Base-by-base conservation (phyloP, 2,329 filamentous ascomycete species). In the Arthroderma sp. region DNA sequence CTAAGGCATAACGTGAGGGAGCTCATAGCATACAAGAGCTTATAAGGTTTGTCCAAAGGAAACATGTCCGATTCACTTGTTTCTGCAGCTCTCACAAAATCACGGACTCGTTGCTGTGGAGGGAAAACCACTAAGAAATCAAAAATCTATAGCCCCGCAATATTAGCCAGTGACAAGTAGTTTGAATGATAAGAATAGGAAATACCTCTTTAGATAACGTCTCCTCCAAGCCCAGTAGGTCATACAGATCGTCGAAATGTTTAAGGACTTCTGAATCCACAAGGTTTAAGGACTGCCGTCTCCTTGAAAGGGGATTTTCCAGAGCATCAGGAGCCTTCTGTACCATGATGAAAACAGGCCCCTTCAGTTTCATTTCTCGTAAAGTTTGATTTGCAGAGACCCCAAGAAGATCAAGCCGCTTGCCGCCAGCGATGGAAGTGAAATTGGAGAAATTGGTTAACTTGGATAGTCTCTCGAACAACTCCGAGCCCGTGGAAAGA, bases 211-310 rank as follows among this genome's bases (percentile, higher is more conserved):
- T 69, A 5, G 83, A 79, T 36, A 86, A 66, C 41, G 67, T 70
- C 47, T 88, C 80, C 38, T 84, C 75, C 65, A 88, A 75, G 50
- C 79, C 78, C 44, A 96, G 71, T 55, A 89, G 83, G 37, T 78
- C 75, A 72, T 91, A 94, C 27, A 98, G 66, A 49, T 89, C 80
- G 44, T 85, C 75, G 55, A 94, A 94, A 60, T 93, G 84, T 46
- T 79, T 74, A 52, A 91, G 68, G 22, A 96, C 80, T 54, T 89
- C 84, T 8, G 77, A 72, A 57, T 96, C 86, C 2, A 96, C 71
- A 1, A 73, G 32, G 67, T 73, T 50, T 68, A 79, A 39, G 68
- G 74, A 41, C 67, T 77, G 42, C 63, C 71, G 49, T 68, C 54
- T 57, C 10, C 56, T 57, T 22, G 50, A 49, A 38, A 54, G 45